phyloP scores from a whole-genome alignment of 2,329 filamentous ascomycete genomes.

The Beauveria australis region DNA sequence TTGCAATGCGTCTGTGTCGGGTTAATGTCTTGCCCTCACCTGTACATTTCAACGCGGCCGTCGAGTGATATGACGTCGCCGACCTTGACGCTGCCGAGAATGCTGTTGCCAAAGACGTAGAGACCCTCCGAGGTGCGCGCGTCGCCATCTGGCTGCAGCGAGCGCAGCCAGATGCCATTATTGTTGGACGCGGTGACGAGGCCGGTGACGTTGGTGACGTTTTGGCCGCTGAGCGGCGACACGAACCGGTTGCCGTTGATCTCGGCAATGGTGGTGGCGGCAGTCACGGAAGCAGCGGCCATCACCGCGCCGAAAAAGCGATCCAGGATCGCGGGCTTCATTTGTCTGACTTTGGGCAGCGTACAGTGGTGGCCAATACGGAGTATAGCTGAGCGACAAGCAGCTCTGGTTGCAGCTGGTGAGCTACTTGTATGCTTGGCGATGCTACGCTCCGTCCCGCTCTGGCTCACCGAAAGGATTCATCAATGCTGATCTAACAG shows the following conservation, averaged over 20 bases:
- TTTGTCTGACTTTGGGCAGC: conserved; percentile 12
- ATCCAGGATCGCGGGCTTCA: conserved; percentile 19
- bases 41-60: conserved; percentile 50
- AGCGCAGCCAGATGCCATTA: conserved; percentile 57
- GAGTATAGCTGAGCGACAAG: too few species aligned
- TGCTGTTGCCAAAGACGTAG: conserved; percentile 52
- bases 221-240: conserved; percentile 49
- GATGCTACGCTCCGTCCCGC: background rate
- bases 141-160: conserved; percentile 47
- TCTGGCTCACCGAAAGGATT: conserved; percentile 4
- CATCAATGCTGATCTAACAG: background rate
- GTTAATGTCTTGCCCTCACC: conserved; percentile 26
- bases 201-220: conserved; percentile 51
- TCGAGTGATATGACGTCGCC: conserved; percentile 56
- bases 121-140: conserved; percentile 54
- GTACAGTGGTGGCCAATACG: too few species aligned
- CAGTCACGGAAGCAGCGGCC: conserved; percentile 20
- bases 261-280: conserved; percentile 44
- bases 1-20: background rate
- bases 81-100: conserved; percentile 44
- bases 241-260: conserved; percentile 61
- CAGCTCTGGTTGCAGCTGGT: background rate
- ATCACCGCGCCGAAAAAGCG: conserved; percentile 19
- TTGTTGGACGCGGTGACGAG: conserved; percentile 56
- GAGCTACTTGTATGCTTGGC: background rate